Evolutionary conservation across 495 filamentous ascomycete species (phyloP).

Genomic region (Darksidea phi): DNA sequence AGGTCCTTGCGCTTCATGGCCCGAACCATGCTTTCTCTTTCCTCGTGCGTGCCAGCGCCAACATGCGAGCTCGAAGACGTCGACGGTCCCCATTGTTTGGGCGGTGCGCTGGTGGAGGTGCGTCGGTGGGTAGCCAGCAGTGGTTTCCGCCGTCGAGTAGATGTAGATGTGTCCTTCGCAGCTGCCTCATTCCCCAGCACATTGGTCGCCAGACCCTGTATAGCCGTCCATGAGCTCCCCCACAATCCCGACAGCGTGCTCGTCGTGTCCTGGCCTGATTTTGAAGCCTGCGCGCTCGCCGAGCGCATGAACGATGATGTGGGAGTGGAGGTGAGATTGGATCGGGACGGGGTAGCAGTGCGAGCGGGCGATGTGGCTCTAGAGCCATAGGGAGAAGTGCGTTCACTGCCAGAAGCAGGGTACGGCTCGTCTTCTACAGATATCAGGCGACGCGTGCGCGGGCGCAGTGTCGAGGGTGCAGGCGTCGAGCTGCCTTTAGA

Average conservation of each 20-base stretch:
- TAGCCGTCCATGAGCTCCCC: conserved; percentile 45
- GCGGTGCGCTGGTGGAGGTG: conserved; percentile 45
- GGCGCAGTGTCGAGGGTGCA: conserved; percentile 39
- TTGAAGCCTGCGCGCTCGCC: conserved; percentile 15
- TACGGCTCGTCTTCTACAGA: conserved; percentile 43
- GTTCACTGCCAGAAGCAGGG: conserved; percentile 15
- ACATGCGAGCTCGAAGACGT: conserved; percentile 46
- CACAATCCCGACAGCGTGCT: conserved; percentile 33
- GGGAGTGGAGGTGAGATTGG: conserved; percentile 15
- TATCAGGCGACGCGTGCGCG: conserved; percentile 42
- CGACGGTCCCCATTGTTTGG: conserved; percentile 58
- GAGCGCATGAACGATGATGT: conserved; percentile 17
- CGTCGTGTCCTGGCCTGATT: conserved; percentile 5
- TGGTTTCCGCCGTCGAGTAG: conserved; percentile 46
- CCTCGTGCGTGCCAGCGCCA: conserved; percentile 57
- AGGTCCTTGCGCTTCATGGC: conserved; percentile 64
- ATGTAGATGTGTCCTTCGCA: conserved; percentile 36
- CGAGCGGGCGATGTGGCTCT: conserved; percentile 42
- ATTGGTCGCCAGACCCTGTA: conserved; percentile 47
- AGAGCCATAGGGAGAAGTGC: conserved; percentile 38
- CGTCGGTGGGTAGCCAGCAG: conserved; percentile 48
- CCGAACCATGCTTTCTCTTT: conserved; percentile 56
- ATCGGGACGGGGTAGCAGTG: conserved; percentile 34
- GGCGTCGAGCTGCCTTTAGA: conserved; percentile 35
- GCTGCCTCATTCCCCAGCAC: conserved; percentile 44